Conservation (phyloP, 78 protist species). For the Speleostelium caveatum region DNA sequence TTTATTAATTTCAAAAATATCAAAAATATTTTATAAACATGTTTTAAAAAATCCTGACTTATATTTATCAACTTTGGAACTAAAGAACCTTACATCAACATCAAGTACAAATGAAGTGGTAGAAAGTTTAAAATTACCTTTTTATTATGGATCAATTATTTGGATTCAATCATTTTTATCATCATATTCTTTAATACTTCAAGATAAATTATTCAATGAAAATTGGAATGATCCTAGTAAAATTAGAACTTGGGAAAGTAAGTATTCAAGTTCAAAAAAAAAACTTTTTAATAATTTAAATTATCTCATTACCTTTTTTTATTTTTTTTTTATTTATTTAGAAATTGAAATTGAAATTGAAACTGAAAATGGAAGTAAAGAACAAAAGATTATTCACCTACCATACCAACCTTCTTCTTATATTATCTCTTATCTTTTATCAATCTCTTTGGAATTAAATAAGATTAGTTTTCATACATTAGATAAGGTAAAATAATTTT, state of each 20-base stretch:
- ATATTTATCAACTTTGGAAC: background rate
- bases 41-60: constrained; percentile 22
- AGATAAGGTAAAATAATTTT: constrained; percentile 11
- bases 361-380: background rate
- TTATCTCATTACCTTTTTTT: background rate
- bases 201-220: background rate
- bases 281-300: too few relatives aligned
- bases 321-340: background rate
- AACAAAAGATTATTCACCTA: background rate
- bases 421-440: constrained; percentile 23
- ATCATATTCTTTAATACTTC: background rate
- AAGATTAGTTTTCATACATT: constrained; percentile 56
- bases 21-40: constrained; percentile 58
- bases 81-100: constrained; percentile 1
- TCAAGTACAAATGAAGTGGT: constrained; percentile 6
- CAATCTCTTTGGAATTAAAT: constrained; percentile 28
- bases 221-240: constrained; percentile 27
- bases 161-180: constrained; percentile 32
- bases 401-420: constrained; percentile 63
- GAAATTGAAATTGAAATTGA: constrained; percentile 14
- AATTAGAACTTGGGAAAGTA: constrained; percentile 61
- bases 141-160: constrained; percentile 51
- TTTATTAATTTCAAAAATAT: constrained; percentile 44
- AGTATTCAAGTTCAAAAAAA: background rate
- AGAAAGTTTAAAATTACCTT: constrained; percentile 27